phyloP scores from a whole-genome alignment of 2,329 filamentous ascomycete genomes.

The Cercospora sojina region DNA sequence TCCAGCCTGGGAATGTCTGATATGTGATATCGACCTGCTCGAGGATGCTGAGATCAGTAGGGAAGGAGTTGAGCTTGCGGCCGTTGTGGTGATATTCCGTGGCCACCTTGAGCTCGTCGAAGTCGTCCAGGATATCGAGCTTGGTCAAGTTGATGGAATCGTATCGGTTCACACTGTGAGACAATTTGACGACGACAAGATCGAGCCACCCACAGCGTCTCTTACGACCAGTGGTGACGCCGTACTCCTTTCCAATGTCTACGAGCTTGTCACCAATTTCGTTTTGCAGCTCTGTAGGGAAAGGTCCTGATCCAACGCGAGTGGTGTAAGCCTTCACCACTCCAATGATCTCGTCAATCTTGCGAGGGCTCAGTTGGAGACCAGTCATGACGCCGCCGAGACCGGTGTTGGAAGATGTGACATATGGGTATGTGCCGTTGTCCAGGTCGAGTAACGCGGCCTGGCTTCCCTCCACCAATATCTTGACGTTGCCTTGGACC shows the following conservation, averaged over 20 bases:
- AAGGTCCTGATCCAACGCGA: slow-evolving; percentile 57
- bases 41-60: slow-evolving; percentile 60
- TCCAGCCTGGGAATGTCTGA: slow-evolving; percentile 68
- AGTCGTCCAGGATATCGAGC: slow-evolving; percentile 70
- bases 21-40: slow-evolving; percentile 64
- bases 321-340: slow-evolving; percentile 70
- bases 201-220: slow-evolving; percentile 66
- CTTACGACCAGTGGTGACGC: slow-evolving; percentile 59
- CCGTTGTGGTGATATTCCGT: slow-evolving; percentile 65
- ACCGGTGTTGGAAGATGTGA: slow-evolving; percentile 61
- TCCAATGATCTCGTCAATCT: slow-evolving; percentile 62
- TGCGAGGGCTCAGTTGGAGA: slow-evolving; percentile 60
- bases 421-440: slow-evolving; percentile 61
- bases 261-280: slow-evolving; percentile 58
- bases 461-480: slow-evolving; percentile 69
- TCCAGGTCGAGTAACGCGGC: slow-evolving; percentile 68
- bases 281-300: slow-evolving; percentile 66
- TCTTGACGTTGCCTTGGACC: slow-evolving; percentile 58
- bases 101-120: slow-evolving; percentile 72
- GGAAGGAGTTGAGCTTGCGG: slow-evolving; percentile 61
- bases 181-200: slow-evolving; percentile 68
- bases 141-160: slow-evolving; percentile 64
- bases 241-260: slow-evolving; percentile 55
- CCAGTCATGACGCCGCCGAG: slow-evolving; percentile 64
- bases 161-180: slow-evolving; percentile 65